Conservation (phyloP, 2,329 filamentous ascomycete genomes). For the Mycosphaerella arachidis region DNA sequence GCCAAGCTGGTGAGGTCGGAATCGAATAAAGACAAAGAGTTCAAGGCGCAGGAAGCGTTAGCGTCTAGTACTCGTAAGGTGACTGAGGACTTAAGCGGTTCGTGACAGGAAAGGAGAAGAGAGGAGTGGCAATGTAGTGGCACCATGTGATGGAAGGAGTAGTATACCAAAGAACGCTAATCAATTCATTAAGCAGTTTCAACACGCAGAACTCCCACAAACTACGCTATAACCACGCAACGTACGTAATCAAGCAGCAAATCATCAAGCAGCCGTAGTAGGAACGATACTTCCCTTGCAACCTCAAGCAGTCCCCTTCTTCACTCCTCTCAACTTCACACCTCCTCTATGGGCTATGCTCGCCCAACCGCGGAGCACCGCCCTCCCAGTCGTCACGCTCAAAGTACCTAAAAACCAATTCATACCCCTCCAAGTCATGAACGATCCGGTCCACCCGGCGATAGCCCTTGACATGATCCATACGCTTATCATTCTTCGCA, state of each 20-base stretch:
- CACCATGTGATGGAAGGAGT: no score
- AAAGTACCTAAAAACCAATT: slow-evolving; percentile 94
- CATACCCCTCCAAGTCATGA: slow-evolving; percentile 95
- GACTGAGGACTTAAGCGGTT: background rate
- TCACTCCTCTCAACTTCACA: background rate
- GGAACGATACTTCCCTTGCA: background rate
- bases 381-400: slow-evolving; percentile 79
- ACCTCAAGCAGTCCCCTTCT: background rate
- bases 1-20: slow-evolving; percentile 4
- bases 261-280: background rate
- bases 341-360: slow-evolving; percentile 32
- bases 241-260: background rate
- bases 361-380: slow-evolving; percentile 59
- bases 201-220: background rate
- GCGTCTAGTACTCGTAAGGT: background rate
- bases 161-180: background rate
- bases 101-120: background rate
- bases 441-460: slow-evolving; percentile 88
- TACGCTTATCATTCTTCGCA: slow-evolving; percentile 47
- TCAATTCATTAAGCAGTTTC: background rate
- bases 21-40: background rate
- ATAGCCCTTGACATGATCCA: slow-evolving; percentile 82
- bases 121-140: background rate
- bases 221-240: background rate
- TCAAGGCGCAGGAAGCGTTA: background rate